Evolutionary conservation across 2,329 filamentous ascomycete species (phyloP), one percentile per base, ranked within the genome.

Genomic region (Cladosporium sp.): DNA sequence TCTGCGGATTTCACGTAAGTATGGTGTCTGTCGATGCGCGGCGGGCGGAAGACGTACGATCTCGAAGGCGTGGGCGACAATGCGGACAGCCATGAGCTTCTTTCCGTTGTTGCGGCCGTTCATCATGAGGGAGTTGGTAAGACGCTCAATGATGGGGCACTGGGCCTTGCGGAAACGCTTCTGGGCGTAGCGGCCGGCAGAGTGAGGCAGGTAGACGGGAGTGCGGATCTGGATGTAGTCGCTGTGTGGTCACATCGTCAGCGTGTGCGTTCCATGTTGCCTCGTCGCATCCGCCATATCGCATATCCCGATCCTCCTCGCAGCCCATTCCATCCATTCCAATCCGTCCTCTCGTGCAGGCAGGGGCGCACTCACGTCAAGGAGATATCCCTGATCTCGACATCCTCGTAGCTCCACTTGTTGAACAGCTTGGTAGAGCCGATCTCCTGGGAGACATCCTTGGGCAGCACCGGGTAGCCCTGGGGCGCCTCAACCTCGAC

Each of bases 91-190:
- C 92, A 96, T 97, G 78, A 97, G 88, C 91, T 99, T 99, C 90
- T 99, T 99, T 82, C 94, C 94, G 90, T 97, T 99, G 90, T 99
- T 99, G 83, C 94, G 94, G 82, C 94, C 94, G 88, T 99, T 96
- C 93, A 97, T 97, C 95, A 99, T 99, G 79, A 99, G 88, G 63
- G 94, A 97, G 90, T 99, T 99, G 86, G 94, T 99, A 74, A 99
- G 88, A 80, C 94, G 93, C 90, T 99, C 94, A 78, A 99, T 97
- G 88, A 99, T 97, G 75, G 94, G 94, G 90, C 94, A 99, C 87
- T 97, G 95, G 79, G 95, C 94, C 89, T 99, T 99, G 85, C 94
- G 90, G 91, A 99, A 99, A 78, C 95, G 89, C 92, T 99, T 99
- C 83, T 88, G 87, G 77, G 94, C 94, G 87, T 96, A 99, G 78